phyloP scores from a whole-genome alignment of 164 flowering plant species.

The Vitis amurensis region DNA sequence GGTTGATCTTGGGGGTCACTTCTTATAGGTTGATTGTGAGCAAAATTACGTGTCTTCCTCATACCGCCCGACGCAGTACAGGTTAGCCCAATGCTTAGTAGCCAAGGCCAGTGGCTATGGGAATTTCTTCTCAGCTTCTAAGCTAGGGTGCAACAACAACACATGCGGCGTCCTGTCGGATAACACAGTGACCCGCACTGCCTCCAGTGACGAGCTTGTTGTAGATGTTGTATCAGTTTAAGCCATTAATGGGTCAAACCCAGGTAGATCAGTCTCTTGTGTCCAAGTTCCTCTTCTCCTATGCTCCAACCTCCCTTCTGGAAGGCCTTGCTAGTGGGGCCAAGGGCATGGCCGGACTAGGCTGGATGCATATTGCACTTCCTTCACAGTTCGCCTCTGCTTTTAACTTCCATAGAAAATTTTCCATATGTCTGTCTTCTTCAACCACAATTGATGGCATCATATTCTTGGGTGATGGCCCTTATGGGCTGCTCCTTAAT shows the following conservation, averaged over 20 bases:
- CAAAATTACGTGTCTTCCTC: no score
- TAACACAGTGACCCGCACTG: constrained; percentile 24
- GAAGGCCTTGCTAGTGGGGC: constrained; percentile 40
- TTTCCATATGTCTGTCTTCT: no score
- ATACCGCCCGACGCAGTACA: constrained; percentile 13
- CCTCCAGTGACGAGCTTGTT: constrained; percentile 21
- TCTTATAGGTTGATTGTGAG: no score
- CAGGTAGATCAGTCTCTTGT: constrained; percentile 10
- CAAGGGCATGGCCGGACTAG: constrained; percentile 50
- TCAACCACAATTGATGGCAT: constrained; percentile 19
- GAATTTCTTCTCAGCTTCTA: constrained; percentile 17
- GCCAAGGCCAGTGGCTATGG: constrained; percentile 26
- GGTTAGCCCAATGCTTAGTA: constrained; percentile 32
- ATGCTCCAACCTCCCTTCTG: constrained; percentile 27
- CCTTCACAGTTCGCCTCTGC: no score
- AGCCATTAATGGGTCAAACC: constrained; percentile 28
- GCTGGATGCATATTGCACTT: constrained; percentile 22
- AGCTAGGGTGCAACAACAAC: constrained; percentile 36
- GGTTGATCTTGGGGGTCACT: no score
- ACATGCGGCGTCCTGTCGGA: constrained; percentile 21
- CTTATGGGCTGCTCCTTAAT: constrained; percentile 29
- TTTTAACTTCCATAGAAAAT: no score
- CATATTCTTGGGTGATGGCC: constrained; percentile 43
- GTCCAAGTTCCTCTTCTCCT: constrained; percentile 26
- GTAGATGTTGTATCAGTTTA: constrained; percentile 22